phyloP scores from a whole-genome alignment of 177 flowering plant species.

The Vitis hybrid region DNA sequence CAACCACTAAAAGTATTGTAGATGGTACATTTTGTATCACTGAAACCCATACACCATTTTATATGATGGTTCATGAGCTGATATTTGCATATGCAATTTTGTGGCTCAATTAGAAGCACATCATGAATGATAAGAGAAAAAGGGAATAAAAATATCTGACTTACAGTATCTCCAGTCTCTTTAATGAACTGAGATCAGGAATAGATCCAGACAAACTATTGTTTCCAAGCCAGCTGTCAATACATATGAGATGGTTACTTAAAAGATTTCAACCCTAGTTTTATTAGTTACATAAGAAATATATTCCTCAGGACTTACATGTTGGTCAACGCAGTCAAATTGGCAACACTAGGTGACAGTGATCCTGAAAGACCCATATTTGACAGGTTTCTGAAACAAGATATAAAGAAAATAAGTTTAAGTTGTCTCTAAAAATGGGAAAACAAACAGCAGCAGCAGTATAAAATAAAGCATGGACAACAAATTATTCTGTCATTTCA shows the following conservation, averaged over 20 bases:
- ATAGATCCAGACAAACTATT: conserved; percentile 71
- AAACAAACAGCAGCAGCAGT: neutral
- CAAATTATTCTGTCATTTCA: neutral
- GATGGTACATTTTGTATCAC: neutral
- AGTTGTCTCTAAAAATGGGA: neutral
- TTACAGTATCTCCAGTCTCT: conserved; percentile 66
- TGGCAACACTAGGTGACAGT: conserved; percentile 58
- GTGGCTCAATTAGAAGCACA: neutral
- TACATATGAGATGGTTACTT: conserved; percentile 17
- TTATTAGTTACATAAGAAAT: neutral
- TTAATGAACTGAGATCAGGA: conserved; percentile 70
- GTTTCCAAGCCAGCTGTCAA: conserved; percentile 70
- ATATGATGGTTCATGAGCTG: neutral
- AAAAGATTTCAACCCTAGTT: neutral
- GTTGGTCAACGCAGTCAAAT: conserved; percentile 63
- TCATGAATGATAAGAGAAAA: neutral
- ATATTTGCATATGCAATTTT: neutral
- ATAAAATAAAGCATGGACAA: neutral
- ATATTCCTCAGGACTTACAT: conserved; percentile 46
- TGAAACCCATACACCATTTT: neutral
- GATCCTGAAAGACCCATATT: conserved; percentile 80
- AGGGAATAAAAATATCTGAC: conserved; percentile 15
- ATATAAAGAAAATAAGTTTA: neutral
- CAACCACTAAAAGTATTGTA: neutral
- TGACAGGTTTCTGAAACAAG: conserved; percentile 67